Evolutionary conservation across 257 asterid genomes (phyloP).

Genomic region (Misopates orontium): DNA sequence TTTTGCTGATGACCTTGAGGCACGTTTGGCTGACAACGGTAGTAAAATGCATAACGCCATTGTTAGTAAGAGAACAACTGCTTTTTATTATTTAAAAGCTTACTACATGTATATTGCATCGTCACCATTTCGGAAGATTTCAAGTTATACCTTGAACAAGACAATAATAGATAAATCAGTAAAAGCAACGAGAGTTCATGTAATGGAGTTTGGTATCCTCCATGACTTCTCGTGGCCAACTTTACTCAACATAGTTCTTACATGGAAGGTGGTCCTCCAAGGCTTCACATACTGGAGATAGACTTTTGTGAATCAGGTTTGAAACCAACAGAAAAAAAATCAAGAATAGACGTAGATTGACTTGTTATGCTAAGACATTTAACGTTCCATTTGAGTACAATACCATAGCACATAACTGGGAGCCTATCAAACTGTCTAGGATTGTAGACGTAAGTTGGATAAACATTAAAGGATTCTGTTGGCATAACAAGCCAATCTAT

Average conservation of each 20-base stretch:
- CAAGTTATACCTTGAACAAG: slow-evolving; percentile 36
- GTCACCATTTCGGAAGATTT: slow-evolving; percentile 48
- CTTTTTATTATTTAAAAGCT: slow-evolving; percentile 47
- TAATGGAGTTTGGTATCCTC: slow-evolving; percentile 52
- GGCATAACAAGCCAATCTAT: slow-evolving; percentile 44
- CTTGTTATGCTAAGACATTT: slow-evolving; percentile 41
- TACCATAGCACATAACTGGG: no score
- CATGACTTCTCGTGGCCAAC: slow-evolving; percentile 59
- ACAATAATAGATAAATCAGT: slow-evolving; percentile 30
- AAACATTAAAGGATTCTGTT: slow-evolving; percentile 37
- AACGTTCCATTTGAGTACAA: no score
- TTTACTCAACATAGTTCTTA: slow-evolving; percentile 32
- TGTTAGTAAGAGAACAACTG: slow-evolving; percentile 35
- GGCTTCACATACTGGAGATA: slow-evolving; percentile 50
- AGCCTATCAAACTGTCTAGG: no score
- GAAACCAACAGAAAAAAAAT: slow-evolving; percentile 48
- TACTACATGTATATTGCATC: slow-evolving; percentile 43
- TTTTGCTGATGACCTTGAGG: slow-evolving; percentile 50
- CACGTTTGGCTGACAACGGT: slow-evolving; percentile 59
- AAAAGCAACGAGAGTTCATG: slow-evolving; percentile 40
- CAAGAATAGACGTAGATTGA: slow-evolving; percentile 53
- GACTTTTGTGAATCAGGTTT: slow-evolving; percentile 61
- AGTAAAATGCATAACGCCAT: slow-evolving; percentile 44
- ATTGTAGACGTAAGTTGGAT: no score
- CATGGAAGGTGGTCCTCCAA: slow-evolving; percentile 54